A percentile compares a stretch with the other conserved stretches of the same genome.
phyloP scores from a whole-genome alignment of 129 eudicot species.

The Heracleum sosnowskyi region DNA sequence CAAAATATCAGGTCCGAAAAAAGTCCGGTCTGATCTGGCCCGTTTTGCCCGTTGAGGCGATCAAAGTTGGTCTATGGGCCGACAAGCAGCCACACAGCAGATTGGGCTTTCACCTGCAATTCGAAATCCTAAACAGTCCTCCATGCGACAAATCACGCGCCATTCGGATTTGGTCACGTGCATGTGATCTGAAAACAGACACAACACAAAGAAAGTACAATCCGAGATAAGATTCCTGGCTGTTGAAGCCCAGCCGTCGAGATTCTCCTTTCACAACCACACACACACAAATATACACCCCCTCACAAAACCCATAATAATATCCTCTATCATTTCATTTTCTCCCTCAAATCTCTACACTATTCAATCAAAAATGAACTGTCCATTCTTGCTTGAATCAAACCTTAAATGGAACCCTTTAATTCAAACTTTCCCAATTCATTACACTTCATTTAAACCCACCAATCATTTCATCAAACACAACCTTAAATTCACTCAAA shows the following conservation, averaged over 20 bases:
- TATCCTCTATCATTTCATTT: neutral
- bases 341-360: neutral
- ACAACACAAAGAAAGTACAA: neutral
- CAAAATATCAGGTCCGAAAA: too few relatives aligned
- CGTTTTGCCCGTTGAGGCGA: neutral
- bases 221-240: neutral
- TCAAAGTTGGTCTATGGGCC: neutral
- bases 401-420: constrained; percentile 42
- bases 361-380: constrained; percentile 21
- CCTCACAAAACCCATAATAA: neutral
- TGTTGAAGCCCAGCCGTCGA: neutral
- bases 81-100: too few relatives aligned
- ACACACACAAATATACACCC: neutral
- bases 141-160: neutral
- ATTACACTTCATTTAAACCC: neutral
- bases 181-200: neutral
- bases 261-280: neutral
- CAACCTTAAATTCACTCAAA: constrained; percentile 3
- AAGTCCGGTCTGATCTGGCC: too few relatives aligned
- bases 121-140: neutral
- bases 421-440: constrained; percentile 19
- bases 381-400: constrained; percentile 37
- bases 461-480: constrained; percentile 1
- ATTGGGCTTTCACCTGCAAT: neutral
- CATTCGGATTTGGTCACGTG: neutral